These are phyloP conservation scores for Xerocomus alliaceus DNA, from an alignment of 1,284 basidiomycete species.

Conservation along the genomic window DNA sequence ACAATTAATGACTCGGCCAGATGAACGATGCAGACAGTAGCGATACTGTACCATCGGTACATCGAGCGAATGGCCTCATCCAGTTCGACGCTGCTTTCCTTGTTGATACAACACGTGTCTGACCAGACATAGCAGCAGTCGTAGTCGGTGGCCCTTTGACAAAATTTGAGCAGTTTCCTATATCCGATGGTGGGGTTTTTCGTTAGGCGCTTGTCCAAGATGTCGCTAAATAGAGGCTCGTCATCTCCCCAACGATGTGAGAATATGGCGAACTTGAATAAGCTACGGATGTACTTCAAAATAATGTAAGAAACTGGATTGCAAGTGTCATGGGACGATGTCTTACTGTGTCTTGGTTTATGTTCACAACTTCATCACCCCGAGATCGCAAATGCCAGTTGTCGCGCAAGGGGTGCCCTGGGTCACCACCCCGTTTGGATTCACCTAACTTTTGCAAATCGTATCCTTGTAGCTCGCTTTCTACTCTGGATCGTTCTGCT, in stretches of 20 bases:
- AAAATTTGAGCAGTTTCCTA: conserved; percentile 21
- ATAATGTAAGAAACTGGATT: not conserved
- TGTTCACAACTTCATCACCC: conserved; percentile 7
- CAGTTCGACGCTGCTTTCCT: conserved; percentile 30
- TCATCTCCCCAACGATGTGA: conserved; percentile 29
- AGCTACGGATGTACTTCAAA: conserved; percentile 16
- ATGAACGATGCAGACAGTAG: conserved; percentile 27
- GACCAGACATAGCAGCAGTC: conserved; percentile 27
- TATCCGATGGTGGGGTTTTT: conserved; percentile 13
- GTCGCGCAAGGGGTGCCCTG: not conserved
- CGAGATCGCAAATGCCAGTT: not conserved
- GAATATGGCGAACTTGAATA: conserved; percentile 30
- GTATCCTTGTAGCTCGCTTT: not conserved
- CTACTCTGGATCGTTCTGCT: no score
- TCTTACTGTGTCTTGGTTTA: conserved; percentile 11
- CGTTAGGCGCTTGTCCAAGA: not conserved
- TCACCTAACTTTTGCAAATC: not conserved
- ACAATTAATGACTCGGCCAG: conserved; percentile 15
- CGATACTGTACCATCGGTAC: conserved; percentile 28
- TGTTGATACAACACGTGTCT: conserved; percentile 33
- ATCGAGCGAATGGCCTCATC: conserved; percentile 35
- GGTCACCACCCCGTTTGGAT: not conserved
- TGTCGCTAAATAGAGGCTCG: conserved; percentile 21
- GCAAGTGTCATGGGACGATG: not conserved
- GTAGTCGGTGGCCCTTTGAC: conserved; percentile 17